These are phyloP conservation scores for Scedosporium boydii DNA, from an alignment of 2,329 filamentous ascomycete genomes.

Conservation along the genomic window DNA sequence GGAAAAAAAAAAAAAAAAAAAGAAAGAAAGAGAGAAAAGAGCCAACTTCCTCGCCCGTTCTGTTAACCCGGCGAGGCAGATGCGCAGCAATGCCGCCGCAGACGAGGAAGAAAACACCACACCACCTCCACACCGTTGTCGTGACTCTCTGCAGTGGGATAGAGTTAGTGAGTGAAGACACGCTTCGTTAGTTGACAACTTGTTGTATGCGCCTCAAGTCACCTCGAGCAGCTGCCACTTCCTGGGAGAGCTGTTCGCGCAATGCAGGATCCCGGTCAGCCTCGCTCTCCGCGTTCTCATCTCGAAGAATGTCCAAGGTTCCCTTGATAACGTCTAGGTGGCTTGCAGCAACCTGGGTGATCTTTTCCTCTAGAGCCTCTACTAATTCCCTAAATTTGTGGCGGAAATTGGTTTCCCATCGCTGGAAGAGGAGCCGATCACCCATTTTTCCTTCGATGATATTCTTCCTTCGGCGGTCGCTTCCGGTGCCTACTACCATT, in stretches of 20 bases:
- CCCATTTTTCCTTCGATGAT: conserved; percentile 21
- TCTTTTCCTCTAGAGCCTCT: conserved; percentile 13
- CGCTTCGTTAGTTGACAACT: too few species aligned
- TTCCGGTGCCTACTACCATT: conserved; percentile 19
- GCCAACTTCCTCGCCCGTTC: too few species aligned
- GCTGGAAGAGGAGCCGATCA: conserved; percentile 18
- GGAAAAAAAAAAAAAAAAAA: too few species aligned
- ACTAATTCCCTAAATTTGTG: conserved; percentile 13
- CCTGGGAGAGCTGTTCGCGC: conserved; percentile 11
- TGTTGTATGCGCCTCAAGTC: too few species aligned
- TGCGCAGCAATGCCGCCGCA: too few species aligned
- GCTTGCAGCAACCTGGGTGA: conserved; percentile 9
- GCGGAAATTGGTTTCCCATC: conserved; percentile 18
- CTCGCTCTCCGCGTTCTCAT: conserved; percentile 26
- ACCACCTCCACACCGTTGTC: too few species aligned
- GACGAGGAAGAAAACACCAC: too few species aligned
- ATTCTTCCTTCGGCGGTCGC: conserved; percentile 20
- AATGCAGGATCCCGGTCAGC: conserved; percentile 26
- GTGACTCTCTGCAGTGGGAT: too few species aligned
- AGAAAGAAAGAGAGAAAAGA: too few species aligned
- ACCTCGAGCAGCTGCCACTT: too few species aligned
- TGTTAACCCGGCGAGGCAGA: too few species aligned
- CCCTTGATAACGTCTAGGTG: conserved; percentile 18
- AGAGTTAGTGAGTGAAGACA: too few species aligned
- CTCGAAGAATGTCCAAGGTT: conserved; percentile 25